Base-by-base conservation (phyloP, 2,329 filamentous ascomycete species). In the Fusarium chuoi region DNA sequence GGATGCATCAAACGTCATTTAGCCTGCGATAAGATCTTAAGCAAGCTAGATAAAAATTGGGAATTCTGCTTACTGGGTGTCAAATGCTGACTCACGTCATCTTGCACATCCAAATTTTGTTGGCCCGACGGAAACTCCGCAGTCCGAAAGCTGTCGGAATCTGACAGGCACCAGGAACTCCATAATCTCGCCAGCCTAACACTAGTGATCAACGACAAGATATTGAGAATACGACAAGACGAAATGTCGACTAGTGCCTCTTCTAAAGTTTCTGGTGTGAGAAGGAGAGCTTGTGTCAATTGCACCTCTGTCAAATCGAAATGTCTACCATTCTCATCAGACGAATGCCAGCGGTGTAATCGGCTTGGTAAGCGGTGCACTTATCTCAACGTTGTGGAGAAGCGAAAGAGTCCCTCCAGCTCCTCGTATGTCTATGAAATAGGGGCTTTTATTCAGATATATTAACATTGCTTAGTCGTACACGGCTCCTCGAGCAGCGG, bases 291-390 rank as follows among this genome's bases (percentile, higher is more conserved):
- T 14, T 71, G 69, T 39, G 56, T 72, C 4, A 71, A 72, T 38
- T 71, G 68, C 28, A 72, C 69, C 4, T 54, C 63, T 18, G 68
- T 62, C 28, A 71, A 71, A 26, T 71, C 69, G 5, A 71, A 71
- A 69, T 71, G 69, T 5, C 24, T 64, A 33, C 68, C 68, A 28
- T 55, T 72, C 22, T 68, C 62, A 12, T n/a, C 56, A 13, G 69
- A 71, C 5, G 69, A 71, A 28, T 71, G 69, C 18, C 55, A 71
- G 68, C 41, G 68, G 6, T 71, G 69, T n/a, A 49, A 68, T 24
- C 68, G 68, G 2, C 45, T 71, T 24, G 68, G 68, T 13, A 71
- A 68, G 30, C 42, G 20, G 3, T 71, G 69, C 36, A 62, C 46
- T 1, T 68, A 68, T 42, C 48, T 68, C 3, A 68, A 68, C 38